Conservation (phyloP, 202 grass and related monocot genomes). For the Panicum hallii region DNA sequence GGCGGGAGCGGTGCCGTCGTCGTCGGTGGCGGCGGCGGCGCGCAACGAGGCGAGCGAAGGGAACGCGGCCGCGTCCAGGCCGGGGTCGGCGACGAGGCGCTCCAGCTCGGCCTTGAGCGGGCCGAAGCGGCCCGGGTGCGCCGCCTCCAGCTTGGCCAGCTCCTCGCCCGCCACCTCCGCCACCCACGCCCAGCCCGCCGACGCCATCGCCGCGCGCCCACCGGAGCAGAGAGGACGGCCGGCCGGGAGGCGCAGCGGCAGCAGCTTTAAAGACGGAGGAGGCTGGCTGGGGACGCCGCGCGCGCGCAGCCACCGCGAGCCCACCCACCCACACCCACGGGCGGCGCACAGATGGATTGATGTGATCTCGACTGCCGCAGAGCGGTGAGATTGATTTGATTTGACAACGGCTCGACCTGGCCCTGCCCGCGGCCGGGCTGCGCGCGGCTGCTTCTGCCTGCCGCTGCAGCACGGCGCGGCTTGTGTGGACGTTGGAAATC, state of each 20-base stretch:
- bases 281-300: too few relatives aligned
- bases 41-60: background rate
- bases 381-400: slow-evolving; percentile 1
- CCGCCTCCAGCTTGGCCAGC: slow-evolving; percentile 59
- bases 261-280: background rate
- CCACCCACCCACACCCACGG: too few relatives aligned
- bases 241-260: too few relatives aligned
- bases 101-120: slow-evolving; percentile 64
- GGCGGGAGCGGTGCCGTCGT: background rate
- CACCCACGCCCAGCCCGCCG: slow-evolving; percentile 53
- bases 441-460: too few relatives aligned
- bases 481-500: background rate
- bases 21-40: background rate
- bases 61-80: slow-evolving; percentile 29
- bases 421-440: background rate
- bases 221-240: too few relatives aligned
- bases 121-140: slow-evolving; percentile 58
- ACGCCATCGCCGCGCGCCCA: background rate
- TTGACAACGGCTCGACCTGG: background rate
- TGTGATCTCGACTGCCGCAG: background rate
- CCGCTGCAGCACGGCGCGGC: background rate
- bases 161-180: slow-evolving; percentile 54
- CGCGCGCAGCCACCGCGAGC: too few relatives aligned
- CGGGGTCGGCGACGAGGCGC: slow-evolving; percentile 52
- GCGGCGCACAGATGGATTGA: too few relatives aligned